Evolutionary conservation across 257 asterid genomes (phyloP), one percentile per base, ranked within the genome.

Genomic region (Petrea volubilis): DNA sequence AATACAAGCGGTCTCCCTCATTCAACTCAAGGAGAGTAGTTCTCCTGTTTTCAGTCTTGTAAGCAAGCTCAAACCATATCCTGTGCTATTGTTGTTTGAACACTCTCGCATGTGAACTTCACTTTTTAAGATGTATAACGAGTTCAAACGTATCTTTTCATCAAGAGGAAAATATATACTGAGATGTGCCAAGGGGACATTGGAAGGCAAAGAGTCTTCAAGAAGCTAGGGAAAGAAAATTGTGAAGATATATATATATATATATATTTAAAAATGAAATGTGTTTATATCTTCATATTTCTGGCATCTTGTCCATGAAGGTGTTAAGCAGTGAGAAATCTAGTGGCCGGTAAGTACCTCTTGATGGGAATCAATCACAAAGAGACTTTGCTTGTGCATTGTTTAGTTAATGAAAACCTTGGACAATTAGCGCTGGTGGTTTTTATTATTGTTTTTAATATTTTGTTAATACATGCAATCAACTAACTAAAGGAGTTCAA

Each of bases 11-110:
- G 63, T 88, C 96, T 38, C 67, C 81, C 76, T 93, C 98, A 43
- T 93, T 93, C 89, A 93, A 85, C 79, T 89, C 97, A 73, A 89
- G 96, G 84, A 91, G 93, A 81, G 86, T 93, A 25, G 94, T 91
- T 82, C 87, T 91, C 81, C 80, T 93, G 56, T 93, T 87, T 84
- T 93, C 98, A 17, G 78, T 87, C 76, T 78, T 91, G 98, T 93
- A 91, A 84, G 98, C 61, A 91, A 84, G 98, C 61, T 82, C 73
- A 64, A 68, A 34, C 70, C 65, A 53, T n/a, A 67, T 64, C 62
- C 23, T 27, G 6, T 75, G 33, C 58, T 68, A 67, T 49, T 47
- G 46, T 77, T 70, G 17, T 55, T n/a, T 74, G 70, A 29, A 23
- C 29, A 49, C n/a, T 46, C 65, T 53, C 46, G 12, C 3, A n/a